Base-by-base conservation (phyloP, 495 filamentous ascomycete species). In the Gamarada debralockiae region DNA sequence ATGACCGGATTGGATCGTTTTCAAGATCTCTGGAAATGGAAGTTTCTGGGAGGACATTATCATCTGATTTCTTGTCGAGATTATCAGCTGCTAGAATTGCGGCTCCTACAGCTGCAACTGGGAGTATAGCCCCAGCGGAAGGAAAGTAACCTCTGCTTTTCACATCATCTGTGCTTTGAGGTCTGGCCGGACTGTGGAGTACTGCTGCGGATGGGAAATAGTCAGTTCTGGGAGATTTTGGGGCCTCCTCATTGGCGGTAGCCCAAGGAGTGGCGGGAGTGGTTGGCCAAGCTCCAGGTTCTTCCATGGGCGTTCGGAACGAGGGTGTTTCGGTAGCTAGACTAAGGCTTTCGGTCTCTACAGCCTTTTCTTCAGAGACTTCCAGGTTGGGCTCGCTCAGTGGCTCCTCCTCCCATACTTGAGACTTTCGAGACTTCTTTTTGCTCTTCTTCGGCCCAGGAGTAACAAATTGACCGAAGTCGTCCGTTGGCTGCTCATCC, bases 251-350 rank as follows among this genome's bases (percentile, higher is more conserved):
- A 25, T 45, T 29, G 13, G 24, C 21, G 34, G 21, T 22, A 24
- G 29, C 51, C 31, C 18, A 47, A 34, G 56, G 50, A 8, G 45
- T 51, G 18, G 42, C 51, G 9, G 52, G 45, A 9, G 55, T 52
- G 24, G 39, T 44, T 46, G 51, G 47, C 51, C 27, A 48, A 13
- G 48, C 23, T 43, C 52, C 57, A 64, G 50, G 55, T 56, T 49
- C 48, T 67, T 52, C 48, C 39, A 56, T 41, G 65, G 68, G 55
- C 53, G 46, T 6, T 52, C 45, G 13, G 36, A 47, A 48, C 27
- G 46, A 47, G 55, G 47, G 43, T 31, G 47, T 20, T 33, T 31
- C 23, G 3, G 44, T 4, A 15, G 13, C 12, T 45, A 45, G 9
- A 41, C n/a, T 15, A 9, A 40, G 15, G 29, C 7, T 48, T 9